Base-by-base conservation (phyloP, 2,329 filamentous ascomycete species). In the Orbilia ellipsospora region DNA sequence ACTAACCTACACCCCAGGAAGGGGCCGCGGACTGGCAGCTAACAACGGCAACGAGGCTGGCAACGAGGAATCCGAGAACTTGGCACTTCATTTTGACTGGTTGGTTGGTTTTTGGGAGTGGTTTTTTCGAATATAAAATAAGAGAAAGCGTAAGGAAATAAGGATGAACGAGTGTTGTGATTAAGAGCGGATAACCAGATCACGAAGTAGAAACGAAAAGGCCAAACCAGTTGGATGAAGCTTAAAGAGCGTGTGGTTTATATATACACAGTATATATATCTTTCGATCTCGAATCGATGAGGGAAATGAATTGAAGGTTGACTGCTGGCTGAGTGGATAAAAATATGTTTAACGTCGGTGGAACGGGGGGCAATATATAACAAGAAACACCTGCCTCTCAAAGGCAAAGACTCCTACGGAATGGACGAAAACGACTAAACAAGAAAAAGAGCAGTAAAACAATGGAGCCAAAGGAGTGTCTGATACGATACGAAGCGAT, bases 1-100 rank as follows among this genome's bases (percentile, higher is more conserved):
- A 60, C 70, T 59, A 8, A 74, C 70, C 70, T 18, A 68, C 42
- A 31, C 70, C 70, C 70, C 70, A 74, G 13, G 70, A 63, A 45
- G 70, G 70, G 59, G 67, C 54, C 40, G 59, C 40, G 20, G 70
- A 64, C 40, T 74, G 70, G 52, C 70, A 68, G 51, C 60, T 64
- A 28, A 52, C 70, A 12, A 64, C 56, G 20, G 51, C 18, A 16
- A 50, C 70, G 20, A 68, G 20, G 18, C 56, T 28, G 20, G 16
- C 57, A 55, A 64, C 65, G 31, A 51, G 42, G 16, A 51, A 63
- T 31, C 56, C 63, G 70, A 74, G 57, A 45, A 57, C 44, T 51
- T 68, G 70, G 56, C 54, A 68, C 48, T 64, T 74, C 70, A 74
- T 74, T 40, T 59, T 73, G 69, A 52, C 31, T 36, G 31, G 31